Percentiles rank a stretch among this genome's conserved stretches.
Evolutionary conservation across 1,284 basidiomycete genomes (phyloP).

Genomic region (Xanthoconium separans): DNA sequence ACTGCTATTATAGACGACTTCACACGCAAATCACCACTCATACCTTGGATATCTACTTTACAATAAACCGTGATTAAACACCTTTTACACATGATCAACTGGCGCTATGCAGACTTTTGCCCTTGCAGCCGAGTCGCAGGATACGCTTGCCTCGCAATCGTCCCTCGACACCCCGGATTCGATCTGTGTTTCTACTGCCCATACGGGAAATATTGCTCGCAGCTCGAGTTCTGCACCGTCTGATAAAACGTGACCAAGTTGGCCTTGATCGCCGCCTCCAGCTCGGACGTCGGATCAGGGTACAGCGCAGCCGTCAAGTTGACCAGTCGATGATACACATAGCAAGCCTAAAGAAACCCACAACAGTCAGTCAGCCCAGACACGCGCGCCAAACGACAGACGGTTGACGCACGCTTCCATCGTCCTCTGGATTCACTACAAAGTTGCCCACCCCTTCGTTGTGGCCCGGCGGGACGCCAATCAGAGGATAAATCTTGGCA

Average conservation of each 20-base stretch:
- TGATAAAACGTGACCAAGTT: conserved; percentile 27
- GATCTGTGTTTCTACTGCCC: conserved; percentile 4
- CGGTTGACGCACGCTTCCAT: conserved; percentile 16
- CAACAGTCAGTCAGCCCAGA: conserved; percentile 4
- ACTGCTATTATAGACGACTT: neutral
- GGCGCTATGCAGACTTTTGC: neutral
- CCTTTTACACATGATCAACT: neutral
- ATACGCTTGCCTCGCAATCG: neutral
- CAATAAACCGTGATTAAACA: neutral
- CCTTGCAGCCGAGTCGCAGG: neutral
- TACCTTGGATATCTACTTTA: neutral
- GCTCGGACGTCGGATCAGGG: conserved; percentile 21
- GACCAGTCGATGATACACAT: conserved; percentile 18
- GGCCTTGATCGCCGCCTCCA: conserved; percentile 22
- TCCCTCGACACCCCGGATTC: neutral
- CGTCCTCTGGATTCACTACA: conserved; percentile 14
- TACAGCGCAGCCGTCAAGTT: conserved; percentile 26
- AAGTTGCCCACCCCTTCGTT: conserved; percentile 25
- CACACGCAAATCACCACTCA: conserved; percentile 12
- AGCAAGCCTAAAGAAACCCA: conserved; percentile 12
- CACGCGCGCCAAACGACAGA: neutral
- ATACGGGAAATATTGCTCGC: conserved; percentile 23
- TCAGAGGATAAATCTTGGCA: neutral
- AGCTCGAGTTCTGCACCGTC: conserved; percentile 13
- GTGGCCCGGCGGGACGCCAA: conserved; percentile 15